A percentile compares a stretch with the other conserved stretches of the same genome.
Evolutionary conservation across 306 rosid genomes (phyloP).

Genomic region (Sicyos edulis): DNA sequence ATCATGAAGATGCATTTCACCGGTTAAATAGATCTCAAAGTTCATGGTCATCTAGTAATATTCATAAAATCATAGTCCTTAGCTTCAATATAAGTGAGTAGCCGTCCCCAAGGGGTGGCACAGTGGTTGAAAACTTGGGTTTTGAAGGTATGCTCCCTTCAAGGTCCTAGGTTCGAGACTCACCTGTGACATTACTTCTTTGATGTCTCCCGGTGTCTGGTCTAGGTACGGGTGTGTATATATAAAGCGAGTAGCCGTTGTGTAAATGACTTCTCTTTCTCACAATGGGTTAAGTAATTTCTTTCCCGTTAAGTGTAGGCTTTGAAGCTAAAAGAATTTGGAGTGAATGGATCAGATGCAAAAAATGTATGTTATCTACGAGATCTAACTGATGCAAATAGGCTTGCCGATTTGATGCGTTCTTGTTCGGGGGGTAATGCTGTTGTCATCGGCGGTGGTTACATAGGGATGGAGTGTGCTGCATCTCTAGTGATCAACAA

Average conservation of each 20-base stretch:
- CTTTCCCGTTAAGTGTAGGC: slow-evolving; percentile 40
- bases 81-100: background rate
- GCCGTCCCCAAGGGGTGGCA: no score
- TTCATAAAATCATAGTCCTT: background rate
- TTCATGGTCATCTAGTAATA: slow-evolving; percentile 5
- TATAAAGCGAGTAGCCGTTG: background rate
- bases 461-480: slow-evolving; percentile 97
- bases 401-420: slow-evolving; percentile 52
- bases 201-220: no score
- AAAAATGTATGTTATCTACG: slow-evolving; percentile 88
- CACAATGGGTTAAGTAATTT: background rate
- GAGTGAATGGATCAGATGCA: slow-evolving; percentile 89
- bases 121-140: no score
- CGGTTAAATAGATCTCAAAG: background rate
- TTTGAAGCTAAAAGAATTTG: slow-evolving; percentile 92
- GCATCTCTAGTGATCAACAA: slow-evolving; percentile 91
- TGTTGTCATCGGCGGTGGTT: slow-evolving; percentile 96
- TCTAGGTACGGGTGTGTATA: no score
- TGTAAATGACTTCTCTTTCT: background rate
- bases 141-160: no score
- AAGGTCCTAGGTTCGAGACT: no score
- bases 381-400: slow-evolving; percentile 73
- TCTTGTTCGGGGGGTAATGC: slow-evolving; percentile 76
- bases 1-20: background rate
- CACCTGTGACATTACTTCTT: no score